These are phyloP conservation scores for Trametes villosa DNA, from an alignment of 768 basidiomycete genomes.

Conservation along the genomic window DNA sequence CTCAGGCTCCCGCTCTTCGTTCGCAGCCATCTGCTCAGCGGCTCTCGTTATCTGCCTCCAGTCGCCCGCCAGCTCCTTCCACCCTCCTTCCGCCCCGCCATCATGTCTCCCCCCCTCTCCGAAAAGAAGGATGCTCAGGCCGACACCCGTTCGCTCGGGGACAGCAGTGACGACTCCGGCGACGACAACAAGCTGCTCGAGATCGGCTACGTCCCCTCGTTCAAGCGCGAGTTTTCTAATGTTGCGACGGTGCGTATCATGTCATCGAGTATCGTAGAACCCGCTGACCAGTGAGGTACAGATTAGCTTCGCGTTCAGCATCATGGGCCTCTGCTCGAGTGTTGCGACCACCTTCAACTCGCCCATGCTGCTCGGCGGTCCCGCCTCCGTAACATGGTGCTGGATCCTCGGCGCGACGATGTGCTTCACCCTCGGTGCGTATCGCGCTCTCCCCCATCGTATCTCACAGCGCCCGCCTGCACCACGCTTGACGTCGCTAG, in stretches of 20 bases:
- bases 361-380: slow-evolving; percentile 69
- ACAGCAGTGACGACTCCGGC: slow-evolving; percentile 41
- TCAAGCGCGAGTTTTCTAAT: slow-evolving; percentile 85
- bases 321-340: slow-evolving; percentile 80
- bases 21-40: background rate
- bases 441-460: slow-evolving; percentile 9
- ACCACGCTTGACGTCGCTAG: too few species aligned
- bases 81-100: slow-evolving; percentile 13
- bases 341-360: slow-evolving; percentile 82
- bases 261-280: background rate
- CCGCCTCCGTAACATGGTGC: slow-evolving; percentile 73
- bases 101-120: slow-evolving; percentile 19
- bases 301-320: slow-evolving; percentile 80
- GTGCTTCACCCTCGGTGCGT: slow-evolving; percentile 69
- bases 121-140: slow-evolving; percentile 21
- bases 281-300: slow-evolving; percentile 26
- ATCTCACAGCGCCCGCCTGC: too few species aligned
- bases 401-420: slow-evolving; percentile 74
- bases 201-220: slow-evolving; percentile 76
- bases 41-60: slow-evolving; percentile 19
- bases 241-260: slow-evolving; percentile 63
- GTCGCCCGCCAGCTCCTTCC: slow-evolving; percentile 14
- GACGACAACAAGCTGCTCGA: slow-evolving; percentile 70
- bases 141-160: slow-evolving; percentile 20
- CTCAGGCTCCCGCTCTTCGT: background rate